Base-by-base conservation (phyloP, 192 early-diverging fungal species). In the Coemansia reversa region DNA sequence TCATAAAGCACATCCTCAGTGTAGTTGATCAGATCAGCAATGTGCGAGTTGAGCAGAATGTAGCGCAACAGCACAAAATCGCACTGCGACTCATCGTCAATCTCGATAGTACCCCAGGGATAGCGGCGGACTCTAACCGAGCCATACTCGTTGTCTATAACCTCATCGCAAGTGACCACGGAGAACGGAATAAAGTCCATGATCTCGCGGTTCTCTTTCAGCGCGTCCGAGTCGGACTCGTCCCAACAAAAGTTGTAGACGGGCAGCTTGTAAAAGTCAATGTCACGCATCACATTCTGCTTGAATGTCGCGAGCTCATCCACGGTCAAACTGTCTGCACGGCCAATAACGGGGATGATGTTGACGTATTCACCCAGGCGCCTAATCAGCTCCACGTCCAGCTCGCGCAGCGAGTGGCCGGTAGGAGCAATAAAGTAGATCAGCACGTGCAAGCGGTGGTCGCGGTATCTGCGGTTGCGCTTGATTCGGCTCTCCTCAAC, bases 181-280 rank as follows among this genome's bases (percentile, higher is more conserved):
- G 94, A 88, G 68, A 98, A 98, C 9, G 97, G 97, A 48, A 98
- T 84, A 67, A 92, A 78, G 51, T 83, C 81, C 75, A 94, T 84
- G 66, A 99, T 84, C 75, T 96, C 94, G 62, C 92, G 89, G 86
- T 97, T 99, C 83, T 99, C 96, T 79, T 98, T 95, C 58, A 96
- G 86, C 1, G 95, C 94, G 67, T 99, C 97, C 70, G 94, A 90
- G 83, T 99, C 97, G 67, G 94, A 93, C 81, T 99, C 97, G 71
- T 99, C 96, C 69, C 90, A 93, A 60, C 94, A 95, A 81, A 99
- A 99, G 83, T 97, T 93, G 85, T 97, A 99, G 69, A 97, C 91
- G 30, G 94, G 95, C 61, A 99, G 96, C 70, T 95, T 90, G 85
- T 96, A 96, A 79, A 93, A 89, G 45, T 90, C 89, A 78, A 99